Percentiles rank a stretch among this genome's conserved stretches.
phyloP scores from a whole-genome alignment of 306 rosid species.

The Pueraria montana region DNA sequence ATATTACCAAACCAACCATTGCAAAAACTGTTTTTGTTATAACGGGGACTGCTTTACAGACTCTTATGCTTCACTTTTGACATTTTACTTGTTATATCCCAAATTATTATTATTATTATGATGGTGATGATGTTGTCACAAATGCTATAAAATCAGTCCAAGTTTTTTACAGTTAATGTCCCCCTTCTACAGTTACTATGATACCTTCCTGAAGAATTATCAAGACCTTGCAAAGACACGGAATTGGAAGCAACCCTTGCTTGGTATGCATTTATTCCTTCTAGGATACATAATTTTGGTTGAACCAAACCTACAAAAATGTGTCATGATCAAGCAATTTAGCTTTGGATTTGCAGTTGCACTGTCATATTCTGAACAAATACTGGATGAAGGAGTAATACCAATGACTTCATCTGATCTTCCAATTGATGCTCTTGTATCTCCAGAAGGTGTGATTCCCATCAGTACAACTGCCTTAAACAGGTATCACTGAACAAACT shows the following conservation, averaged over 20 bases:
- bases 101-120: neutral
- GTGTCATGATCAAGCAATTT: conserved; percentile 19
- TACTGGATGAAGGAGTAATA: conserved; percentile 81
- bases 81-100: conserved; percentile 6
- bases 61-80: conserved; percentile 33
- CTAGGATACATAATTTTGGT: conserved; percentile 20
- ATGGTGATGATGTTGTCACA: neutral
- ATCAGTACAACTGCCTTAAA: conserved; percentile 74
- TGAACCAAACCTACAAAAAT: conserved; percentile 30
- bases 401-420: conserved; percentile 74
- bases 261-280: conserved; percentile 62
- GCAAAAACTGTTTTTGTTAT: conserved; percentile 6
- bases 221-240: conserved; percentile 74
- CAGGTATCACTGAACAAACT: conserved; percentile 57
- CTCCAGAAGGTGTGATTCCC: conserved; percentile 84
- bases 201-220: conserved; percentile 83
- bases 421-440: conserved; percentile 81
- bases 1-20: neutral
- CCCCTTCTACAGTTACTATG: conserved; percentile 71
- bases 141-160: conserved; percentile 21
- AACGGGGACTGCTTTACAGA: conserved; percentile 4
- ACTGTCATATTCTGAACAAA: conserved; percentile 83
- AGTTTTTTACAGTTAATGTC: conserved; percentile 31
- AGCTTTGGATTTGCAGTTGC: conserved; percentile 73
- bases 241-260: conserved; percentile 89